A percentile compares a stretch with the other conserved stretches of the same genome.
Conservation (phyloP, 176 grass and related monocot genomes). For the Puya raimondii region DNA sequence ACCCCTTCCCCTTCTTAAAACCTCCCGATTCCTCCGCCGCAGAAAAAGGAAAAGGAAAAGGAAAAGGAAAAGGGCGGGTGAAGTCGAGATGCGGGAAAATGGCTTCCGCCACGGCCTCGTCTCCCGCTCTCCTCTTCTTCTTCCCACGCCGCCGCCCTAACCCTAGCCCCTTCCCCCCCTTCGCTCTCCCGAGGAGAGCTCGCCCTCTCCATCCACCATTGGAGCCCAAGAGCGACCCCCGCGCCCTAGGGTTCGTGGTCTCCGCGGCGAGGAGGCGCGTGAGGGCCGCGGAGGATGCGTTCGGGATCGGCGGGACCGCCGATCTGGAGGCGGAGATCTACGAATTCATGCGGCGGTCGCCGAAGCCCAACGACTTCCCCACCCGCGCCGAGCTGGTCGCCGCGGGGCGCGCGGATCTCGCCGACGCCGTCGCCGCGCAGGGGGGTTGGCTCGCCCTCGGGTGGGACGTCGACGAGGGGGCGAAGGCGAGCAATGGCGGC, state of each 20-base stretch:
- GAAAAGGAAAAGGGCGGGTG: too few species aligned
- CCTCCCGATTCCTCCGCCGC: neutral
- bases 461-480: conserved; percentile 32
- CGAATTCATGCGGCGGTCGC: conserved; percentile 75
- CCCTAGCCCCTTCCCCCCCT: neutral
- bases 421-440: conserved; percentile 37
- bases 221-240: conserved; percentile 1
- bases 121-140: neutral
- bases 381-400: conserved; percentile 59
- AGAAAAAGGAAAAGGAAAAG: neutral
- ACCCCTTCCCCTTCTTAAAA: neutral
- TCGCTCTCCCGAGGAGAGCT: neutral
- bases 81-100: neutral
- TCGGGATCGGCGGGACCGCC: neutral
- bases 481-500: neutral
- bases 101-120: neutral
- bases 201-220: neutral
- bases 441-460: conserved; percentile 83
- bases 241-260: conserved; percentile 18
- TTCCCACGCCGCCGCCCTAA: neutral
- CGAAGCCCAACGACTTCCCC: conserved; percentile 62
- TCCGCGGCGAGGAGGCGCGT: neutral
- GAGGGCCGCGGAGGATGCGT: conserved; percentile 1
- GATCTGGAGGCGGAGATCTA: conserved; percentile 77
- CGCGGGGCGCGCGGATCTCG: conserved; percentile 61